A percentile compares a stretch with the other conserved stretches of the same genome.
Evolutionary conservation across 129 eudicot species (phyloP).

Genomic region (Centaurea solstitialis): DNA sequence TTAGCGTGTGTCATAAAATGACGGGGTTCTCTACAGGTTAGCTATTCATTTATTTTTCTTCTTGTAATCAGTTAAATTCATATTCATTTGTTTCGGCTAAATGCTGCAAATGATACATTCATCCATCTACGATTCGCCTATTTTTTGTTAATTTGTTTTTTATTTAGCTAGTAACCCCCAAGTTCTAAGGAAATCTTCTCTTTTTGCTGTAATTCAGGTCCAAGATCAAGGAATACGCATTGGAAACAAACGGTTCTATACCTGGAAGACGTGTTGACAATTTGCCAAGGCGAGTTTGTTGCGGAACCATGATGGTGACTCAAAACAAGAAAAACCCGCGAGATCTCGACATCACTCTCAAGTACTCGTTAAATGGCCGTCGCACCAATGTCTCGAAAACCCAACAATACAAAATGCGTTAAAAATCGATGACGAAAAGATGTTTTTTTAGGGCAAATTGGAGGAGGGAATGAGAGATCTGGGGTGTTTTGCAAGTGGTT

Average conservation of each 20-base stretch:
- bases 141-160: too few species aligned
- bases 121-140: too few species aligned
- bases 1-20: constrained; percentile 78
- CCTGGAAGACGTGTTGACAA: constrained; percentile 83
- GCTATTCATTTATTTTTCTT: not conserved
- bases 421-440: not conserved
- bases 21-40: constrained; percentile 99
- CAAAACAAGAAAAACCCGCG: constrained; percentile 97
- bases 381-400: constrained; percentile 69
- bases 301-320: constrained; percentile 74
- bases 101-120: too few species aligned
- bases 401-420: constrained; percentile 75
- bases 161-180: too few species aligned
- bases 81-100: too few species aligned
- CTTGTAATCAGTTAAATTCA: not conserved
- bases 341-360: constrained; percentile 77
- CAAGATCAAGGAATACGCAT: constrained; percentile 84
- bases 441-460: not conserved
- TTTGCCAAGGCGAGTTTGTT: constrained; percentile 83
- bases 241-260: constrained; percentile 98
- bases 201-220: constrained; percentile 52
- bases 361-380: constrained; percentile 72
- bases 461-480: not conserved
- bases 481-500: not conserved
- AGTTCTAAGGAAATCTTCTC: not conserved